Percentiles rank a stretch among this genome's conserved stretches.
These are phyloP conservation scores for Didymella exigua DNA, from an alignment of 2,329 filamentous ascomycete species.

Conservation along the genomic window DNA sequence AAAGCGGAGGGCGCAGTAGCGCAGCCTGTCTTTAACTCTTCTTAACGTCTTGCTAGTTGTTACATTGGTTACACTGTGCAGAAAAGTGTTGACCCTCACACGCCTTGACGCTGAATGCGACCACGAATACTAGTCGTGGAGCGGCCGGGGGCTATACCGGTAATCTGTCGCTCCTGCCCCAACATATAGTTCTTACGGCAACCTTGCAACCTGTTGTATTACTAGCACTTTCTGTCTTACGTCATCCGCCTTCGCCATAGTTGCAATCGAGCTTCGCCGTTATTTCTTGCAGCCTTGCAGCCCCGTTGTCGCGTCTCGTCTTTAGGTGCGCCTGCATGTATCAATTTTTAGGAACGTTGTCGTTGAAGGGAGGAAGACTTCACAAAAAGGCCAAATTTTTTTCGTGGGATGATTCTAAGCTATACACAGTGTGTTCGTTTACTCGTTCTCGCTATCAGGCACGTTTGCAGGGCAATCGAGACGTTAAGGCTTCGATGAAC, in stretches of 20 bases:
- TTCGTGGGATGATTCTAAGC: background rate
- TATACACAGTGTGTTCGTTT: background rate
- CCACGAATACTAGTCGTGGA: background rate
- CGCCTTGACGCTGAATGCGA: background rate
- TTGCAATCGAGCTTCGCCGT: background rate
- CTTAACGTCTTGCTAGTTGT: background rate
- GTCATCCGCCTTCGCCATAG: background rate
- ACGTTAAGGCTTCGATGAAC: background rate
- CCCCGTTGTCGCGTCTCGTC: background rate
- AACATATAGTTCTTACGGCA: background rate
- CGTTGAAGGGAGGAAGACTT: background rate
- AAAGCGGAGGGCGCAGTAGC: background rate
- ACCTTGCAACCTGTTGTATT: background rate
- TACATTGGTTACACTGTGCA: background rate
- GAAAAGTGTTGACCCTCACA: background rate
- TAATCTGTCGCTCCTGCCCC: background rate
- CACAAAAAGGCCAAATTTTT: background rate
- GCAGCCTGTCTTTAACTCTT: background rate
- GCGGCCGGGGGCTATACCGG: background rate
- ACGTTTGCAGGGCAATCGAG: background rate
- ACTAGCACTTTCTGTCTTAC: background rate
- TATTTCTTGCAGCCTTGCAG: background rate
- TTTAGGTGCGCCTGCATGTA: background rate
- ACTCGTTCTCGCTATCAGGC: background rate
- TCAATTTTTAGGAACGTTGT: background rate